phyloP scores from a whole-genome alignment of 768 basidiomycete genomes.

The Mycena vitilis region DNA sequence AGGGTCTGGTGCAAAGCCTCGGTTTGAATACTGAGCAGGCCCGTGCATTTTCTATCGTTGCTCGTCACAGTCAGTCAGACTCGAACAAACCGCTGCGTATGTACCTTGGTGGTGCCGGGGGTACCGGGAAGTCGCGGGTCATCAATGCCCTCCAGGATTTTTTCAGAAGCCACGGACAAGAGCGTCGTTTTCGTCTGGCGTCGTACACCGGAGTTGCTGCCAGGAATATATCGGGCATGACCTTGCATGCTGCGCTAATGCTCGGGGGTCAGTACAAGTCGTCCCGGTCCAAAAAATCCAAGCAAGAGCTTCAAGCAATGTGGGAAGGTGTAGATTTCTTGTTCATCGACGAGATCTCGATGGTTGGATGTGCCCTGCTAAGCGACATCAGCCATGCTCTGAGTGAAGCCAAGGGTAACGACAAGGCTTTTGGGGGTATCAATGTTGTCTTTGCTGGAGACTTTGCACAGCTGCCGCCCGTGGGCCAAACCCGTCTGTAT shows the following conservation, averaged over 20 bases:
- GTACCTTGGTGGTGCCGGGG: conserved; percentile 52
- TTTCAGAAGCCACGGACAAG: neutral
- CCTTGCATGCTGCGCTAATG: conserved; percentile 50
- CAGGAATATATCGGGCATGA: conserved; percentile 43
- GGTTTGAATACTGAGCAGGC: no score
- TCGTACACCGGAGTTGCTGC: neutral
- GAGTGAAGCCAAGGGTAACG: conserved; percentile 44
- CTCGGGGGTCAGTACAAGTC: neutral
- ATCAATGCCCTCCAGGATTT: neutral
- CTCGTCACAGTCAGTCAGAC: no score
- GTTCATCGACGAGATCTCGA: conserved; percentile 54
- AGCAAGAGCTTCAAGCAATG: conserved; percentile 32
- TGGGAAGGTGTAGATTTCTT: conserved; percentile 55
- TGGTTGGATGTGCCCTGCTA: conserved; percentile 50
- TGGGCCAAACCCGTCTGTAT: conserved; percentile 36
- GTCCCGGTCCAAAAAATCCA: neutral
- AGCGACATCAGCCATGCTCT: conserved; percentile 48
- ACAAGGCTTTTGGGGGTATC: conserved; percentile 49
- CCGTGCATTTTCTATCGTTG: no score
- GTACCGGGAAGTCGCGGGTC: conserved; percentile 45
- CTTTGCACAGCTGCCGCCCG: conserved; percentile 55
- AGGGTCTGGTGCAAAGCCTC: no score
- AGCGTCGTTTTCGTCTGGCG: neutral
- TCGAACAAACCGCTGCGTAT: conserved; percentile 40
- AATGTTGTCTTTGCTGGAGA: conserved; percentile 58